Evolutionary conservation across 2,329 filamentous ascomycete genomes (phyloP), one percentile per base, ranked within the genome.

Genomic region (Fusarium liriodendri): DNA sequence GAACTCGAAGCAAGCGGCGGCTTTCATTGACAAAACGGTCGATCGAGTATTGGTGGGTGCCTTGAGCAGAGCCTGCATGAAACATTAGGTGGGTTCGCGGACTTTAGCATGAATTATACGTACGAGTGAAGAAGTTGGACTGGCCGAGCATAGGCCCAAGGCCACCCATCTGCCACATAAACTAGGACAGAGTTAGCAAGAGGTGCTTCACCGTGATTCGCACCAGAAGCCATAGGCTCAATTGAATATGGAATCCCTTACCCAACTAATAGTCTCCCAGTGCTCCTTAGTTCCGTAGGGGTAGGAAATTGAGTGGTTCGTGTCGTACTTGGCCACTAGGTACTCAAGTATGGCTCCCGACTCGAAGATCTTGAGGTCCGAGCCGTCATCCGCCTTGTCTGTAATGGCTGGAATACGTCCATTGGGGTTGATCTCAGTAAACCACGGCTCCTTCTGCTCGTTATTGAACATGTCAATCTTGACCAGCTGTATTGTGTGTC

Each of bases 361-460:
- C 83, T 98, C 95, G 79, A 97, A 97, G 27, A 97, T 81, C 64
- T 88, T 87, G 80, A 97, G 94, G 25, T 86, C 85, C 80, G 92
- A 85, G 74, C 94, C 94, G 81, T 95, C 91, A 6, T 87, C 86
- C 81, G 93, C 92, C 13, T 87, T 93, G 83, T 97, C 95, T 8
- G 93, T 96, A 58, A 98, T 78, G 64, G 95, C 95, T 3, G 95
- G 95, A 76, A 98, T 97, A 73, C 95, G 93, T 72, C 95, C 95
- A 82, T 97, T 97, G 72, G 95, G 95, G 83, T 97, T 98, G 85
- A 98, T 97, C 50, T 91, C 90, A 22, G 97, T 88, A 84, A 95
- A 98, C 94, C 94, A 97, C 20, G 89, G 89, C 82, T 96, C 85
- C 79, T 96, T 97, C 78, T 97, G 94, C 18, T 86, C 88, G 80